Conservation (phyloP, 768 basidiomycete genomes). For the Pisolithus orientalis region DNA sequence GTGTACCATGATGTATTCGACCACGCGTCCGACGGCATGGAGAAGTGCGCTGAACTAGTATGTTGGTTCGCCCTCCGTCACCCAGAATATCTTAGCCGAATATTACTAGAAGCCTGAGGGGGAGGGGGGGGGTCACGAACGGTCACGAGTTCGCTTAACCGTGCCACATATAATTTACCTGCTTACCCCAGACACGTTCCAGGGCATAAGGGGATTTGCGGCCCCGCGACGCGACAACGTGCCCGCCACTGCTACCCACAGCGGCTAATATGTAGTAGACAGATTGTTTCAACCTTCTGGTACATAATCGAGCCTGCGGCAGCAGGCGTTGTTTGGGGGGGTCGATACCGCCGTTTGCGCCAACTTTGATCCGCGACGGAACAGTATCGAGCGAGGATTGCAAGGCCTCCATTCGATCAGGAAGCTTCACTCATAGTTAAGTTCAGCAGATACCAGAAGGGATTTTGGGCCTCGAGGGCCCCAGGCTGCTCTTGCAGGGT, state of each 20-base stretch:
- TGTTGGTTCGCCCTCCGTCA: neutral
- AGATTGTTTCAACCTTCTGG: neutral
- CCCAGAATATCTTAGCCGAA: neutral
- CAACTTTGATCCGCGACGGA: neutral
- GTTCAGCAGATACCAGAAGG: neutral
- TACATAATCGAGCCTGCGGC: neutral
- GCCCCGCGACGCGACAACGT: conserved; percentile 8
- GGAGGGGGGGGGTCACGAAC: conserved; percentile 10
- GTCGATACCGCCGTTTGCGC: neutral
- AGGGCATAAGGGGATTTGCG: conserved; percentile 18
- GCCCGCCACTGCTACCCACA: neutral
- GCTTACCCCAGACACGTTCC: conserved; percentile 18
- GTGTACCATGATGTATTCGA: too few species aligned
- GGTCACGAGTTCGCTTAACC: neutral
- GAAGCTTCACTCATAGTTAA: neutral
- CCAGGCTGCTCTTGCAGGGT: conserved; percentile 13
- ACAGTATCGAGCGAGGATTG: neutral
- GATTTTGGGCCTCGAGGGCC: conserved; percentile 9
- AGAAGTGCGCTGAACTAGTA: neutral
- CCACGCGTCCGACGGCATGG: too few species aligned
- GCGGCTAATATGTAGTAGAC: neutral
- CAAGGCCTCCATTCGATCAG: neutral
- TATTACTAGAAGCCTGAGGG: neutral
- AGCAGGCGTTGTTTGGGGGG: neutral
- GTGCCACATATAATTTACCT: neutral